Evolutionary conservation across 805 yeast species (phyloP), one percentile per base, ranked within the genome.

Genomic region (Monosporozyma servazzii): DNA sequence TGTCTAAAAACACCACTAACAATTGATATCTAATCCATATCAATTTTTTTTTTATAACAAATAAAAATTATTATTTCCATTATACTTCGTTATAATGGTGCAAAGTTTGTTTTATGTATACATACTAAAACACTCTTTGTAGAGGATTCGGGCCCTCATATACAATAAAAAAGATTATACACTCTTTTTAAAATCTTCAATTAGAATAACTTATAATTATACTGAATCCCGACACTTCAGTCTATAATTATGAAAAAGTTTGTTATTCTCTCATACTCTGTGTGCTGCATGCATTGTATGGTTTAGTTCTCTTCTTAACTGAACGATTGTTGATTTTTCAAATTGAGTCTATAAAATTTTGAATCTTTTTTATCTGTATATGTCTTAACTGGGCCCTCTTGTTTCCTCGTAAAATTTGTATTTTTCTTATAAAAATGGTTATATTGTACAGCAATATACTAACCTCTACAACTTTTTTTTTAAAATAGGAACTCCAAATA

Each of bases 141-240:
- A 63, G 84, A 78, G 85, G 84, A 77, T 27, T 82, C 87, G 86
- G 88, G 87, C 75, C 86, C 88, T 81, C 86, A 43, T 31, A 44
- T 18, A 48, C 18, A 41, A 44, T 36, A 29, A 30, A 29, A 29
- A n/a, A 29, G 18, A 44, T 43, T 21, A 8, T 29, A 8, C 4
- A 15, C 4, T 27, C 39, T 47, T 25, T 25, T 25, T 7, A 25
- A 25, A 25, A 25, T 25, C n/a, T 25, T 29, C 20, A 4, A 37
- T 45, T 36, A 48, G 46, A 42, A 17, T 17, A 11, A 30, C 15
- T 27, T 33, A 54, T 57, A 58, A 68, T 72, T 81, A 78, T 78
- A 71, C 84, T 82, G 85, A 82, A 84, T 64, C 90, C 90, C 88
- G 91, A 84, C 91, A 84, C 91, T 84, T 83, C 85, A 80, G 53